Evolutionary conservation across 305 asterid genomes (phyloP).

Genomic region (Rubia balearica): DNA sequence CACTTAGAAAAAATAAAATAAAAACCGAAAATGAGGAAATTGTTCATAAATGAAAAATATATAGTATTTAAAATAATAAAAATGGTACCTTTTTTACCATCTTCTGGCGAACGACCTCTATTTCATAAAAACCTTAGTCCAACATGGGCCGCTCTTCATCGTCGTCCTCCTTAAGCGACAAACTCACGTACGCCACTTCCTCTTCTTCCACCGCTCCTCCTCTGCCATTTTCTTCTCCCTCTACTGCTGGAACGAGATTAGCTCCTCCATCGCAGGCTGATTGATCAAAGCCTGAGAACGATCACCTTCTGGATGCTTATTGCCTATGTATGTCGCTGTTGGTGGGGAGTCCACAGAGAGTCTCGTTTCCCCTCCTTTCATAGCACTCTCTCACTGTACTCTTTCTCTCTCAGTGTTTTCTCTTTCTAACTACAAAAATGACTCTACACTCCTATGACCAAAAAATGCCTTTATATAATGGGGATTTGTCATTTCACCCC

Average conservation of each 20-base stretch:
- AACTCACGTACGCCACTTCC: slow-evolving; percentile 28
- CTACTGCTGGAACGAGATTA: background rate
- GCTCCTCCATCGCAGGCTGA: background rate
- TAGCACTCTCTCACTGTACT: background rate
- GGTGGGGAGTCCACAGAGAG: background rate
- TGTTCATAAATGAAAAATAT: too few species aligned
- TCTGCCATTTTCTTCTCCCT: too few species aligned
- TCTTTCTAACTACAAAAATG: background rate
- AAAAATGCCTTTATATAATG: background rate
- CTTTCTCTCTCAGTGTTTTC: background rate
- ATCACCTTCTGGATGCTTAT: background rate
- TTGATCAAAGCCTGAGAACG: too few species aligned
- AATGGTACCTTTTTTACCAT: slow-evolving; percentile 48
- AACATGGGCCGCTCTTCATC: slow-evolving; percentile 53
- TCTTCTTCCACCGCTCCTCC: too few species aligned
- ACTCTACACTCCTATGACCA: background rate
- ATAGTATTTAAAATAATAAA: background rate
- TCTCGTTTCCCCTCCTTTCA: background rate
- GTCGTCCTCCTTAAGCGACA: too few species aligned
- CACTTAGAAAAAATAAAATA: too few species aligned
- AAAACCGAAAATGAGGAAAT: too few species aligned
- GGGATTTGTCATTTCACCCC: background rate
- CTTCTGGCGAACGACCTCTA: slow-evolving; percentile 73
- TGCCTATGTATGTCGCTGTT: background rate
- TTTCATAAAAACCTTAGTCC: slow-evolving; percentile 77